These are phyloP conservation scores for Fusarium buxicola DNA, from an alignment of 2,329 filamentous ascomycete genomes.

Conservation along the genomic window DNA sequence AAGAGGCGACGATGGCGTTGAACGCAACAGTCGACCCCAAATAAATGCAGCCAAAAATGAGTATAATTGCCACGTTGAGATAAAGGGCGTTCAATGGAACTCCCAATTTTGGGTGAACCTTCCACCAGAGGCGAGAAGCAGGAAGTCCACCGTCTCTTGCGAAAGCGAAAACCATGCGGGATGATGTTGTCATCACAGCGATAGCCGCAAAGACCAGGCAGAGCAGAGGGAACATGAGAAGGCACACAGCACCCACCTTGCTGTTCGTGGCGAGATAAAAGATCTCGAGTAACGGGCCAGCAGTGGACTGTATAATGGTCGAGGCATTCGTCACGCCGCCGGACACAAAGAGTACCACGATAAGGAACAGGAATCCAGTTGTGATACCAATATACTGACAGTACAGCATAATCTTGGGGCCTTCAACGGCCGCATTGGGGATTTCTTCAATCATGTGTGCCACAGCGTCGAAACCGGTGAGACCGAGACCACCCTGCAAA, in stretches of 20 bases:
- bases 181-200: slow-evolving; percentile 73
- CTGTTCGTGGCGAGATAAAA: slow-evolving; percentile 71
- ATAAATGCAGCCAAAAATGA: slow-evolving; percentile 77
- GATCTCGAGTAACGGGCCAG: slow-evolving; percentile 71
- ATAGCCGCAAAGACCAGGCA: slow-evolving; percentile 73
- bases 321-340: slow-evolving; percentile 62
- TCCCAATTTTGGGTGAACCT: slow-evolving; percentile 69
- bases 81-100: slow-evolving; percentile 75
- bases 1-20: slow-evolving; percentile 77
- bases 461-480: slow-evolving; percentile 51
- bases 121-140: slow-evolving; percentile 68
- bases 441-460: slow-evolving; percentile 53
- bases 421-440: slow-evolving; percentile 47
- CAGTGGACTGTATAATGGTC: slow-evolving; percentile 62
- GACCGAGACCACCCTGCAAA: slow-evolving; percentile 49
- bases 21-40: slow-evolving; percentile 74
- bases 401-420: slow-evolving; percentile 57
- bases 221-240: slow-evolving; percentile 74
- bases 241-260: slow-evolving; percentile 70
- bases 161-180: slow-evolving; percentile 76
- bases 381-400: slow-evolving; percentile 72
- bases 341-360: slow-evolving; percentile 72
- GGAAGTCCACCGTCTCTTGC: slow-evolving; percentile 74
- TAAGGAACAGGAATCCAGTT: slow-evolving; percentile 72
- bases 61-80: slow-evolving; percentile 69